These are phyloP conservation scores for Grifola frondosa DNA, from an alignment of 1,284 basidiomycete species.

Conservation along the genomic window DNA sequence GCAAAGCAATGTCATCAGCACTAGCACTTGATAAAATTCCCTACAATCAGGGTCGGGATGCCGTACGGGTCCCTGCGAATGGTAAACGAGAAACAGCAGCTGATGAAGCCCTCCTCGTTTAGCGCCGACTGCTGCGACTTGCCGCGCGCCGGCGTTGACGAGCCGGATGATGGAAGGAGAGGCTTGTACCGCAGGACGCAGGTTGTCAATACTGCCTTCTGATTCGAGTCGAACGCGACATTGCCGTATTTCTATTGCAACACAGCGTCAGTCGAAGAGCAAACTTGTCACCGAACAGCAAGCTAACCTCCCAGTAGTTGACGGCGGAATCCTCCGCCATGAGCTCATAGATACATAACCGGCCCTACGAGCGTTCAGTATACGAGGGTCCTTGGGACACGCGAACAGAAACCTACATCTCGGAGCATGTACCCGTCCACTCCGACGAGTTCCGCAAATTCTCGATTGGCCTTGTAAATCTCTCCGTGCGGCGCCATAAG, in stretches of 20 bases:
- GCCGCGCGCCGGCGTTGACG: conserved; percentile 25
- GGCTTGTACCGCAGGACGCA: conserved; percentile 88
- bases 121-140: conserved; percentile 32
- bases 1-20: conserved; percentile 29
- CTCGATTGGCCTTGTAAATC: conserved; percentile 97
- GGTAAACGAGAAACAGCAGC: conserved; percentile 95
- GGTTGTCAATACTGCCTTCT: conserved; percentile 91
- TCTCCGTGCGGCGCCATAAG: conserved; percentile 94
- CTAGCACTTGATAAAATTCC: conserved; percentile 77
- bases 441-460: conserved; percentile 88
- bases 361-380: conserved; percentile 52
- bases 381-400: conserved; percentile 8
- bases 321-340: conserved; percentile 96
- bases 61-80: conserved; percentile 90
- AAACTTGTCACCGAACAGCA: not conserved
- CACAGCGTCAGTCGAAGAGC: not conserved
- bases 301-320: conserved; percentile 91
- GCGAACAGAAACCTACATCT: conserved; percentile 51
- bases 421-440: conserved; percentile 80
- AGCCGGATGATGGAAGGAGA: conserved; percentile 35
- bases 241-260: conserved; percentile 81
- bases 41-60: conserved; percentile 91
- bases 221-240: conserved; percentile 86
- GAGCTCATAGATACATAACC: conserved; percentile 95
- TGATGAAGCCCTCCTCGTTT: conserved; percentile 73